These are phyloP conservation scores for Venturia nashicola DNA, from an alignment of 2,329 filamentous ascomycete species.

Conservation along the genomic window DNA sequence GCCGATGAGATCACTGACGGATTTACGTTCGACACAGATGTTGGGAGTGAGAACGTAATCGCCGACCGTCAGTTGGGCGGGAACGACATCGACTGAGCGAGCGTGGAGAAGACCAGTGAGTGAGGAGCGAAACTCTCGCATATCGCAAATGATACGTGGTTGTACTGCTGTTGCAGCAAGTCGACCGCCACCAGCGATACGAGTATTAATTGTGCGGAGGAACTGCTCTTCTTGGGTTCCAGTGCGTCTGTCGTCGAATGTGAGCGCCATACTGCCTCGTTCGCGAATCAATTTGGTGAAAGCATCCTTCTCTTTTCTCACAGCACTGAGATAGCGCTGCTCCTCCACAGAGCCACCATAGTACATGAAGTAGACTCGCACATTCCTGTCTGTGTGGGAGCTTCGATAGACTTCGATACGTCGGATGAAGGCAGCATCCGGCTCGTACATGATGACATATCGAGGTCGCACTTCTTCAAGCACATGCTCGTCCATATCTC, in stretches of 20 bases:
- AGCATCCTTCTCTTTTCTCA: slow-evolving; percentile 90
- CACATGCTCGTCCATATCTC: slow-evolving; percentile 92
- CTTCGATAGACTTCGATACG: slow-evolving; percentile 92
- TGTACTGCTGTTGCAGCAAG: slow-evolving; percentile 72
- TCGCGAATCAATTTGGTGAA: slow-evolving; percentile 94
- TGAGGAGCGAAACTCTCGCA: slow-evolving; percentile 89
- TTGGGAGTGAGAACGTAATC: slow-evolving; percentile 89
- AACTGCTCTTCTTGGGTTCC: slow-evolving; percentile 86
- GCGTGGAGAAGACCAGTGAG: slow-evolving; percentile 86
- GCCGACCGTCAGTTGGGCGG: slow-evolving; percentile 90
- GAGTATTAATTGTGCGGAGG: slow-evolving; percentile 87
- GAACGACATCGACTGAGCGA: slow-evolving; percentile 75
- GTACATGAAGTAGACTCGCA: slow-evolving; percentile 93
- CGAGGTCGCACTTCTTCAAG: slow-evolving; percentile 85
- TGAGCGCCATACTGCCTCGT: slow-evolving; percentile 82
- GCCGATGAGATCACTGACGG: slow-evolving; percentile 76
- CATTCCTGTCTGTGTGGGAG: slow-evolving; percentile 78
- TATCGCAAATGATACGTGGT: slow-evolving; percentile 85
- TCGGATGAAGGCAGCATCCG: slow-evolving; percentile 85
- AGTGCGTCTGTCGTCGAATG: slow-evolving; percentile 50
- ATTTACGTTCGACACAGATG: slow-evolving; percentile 92
- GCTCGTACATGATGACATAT: slow-evolving; percentile 98
- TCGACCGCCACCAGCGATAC: slow-evolving; percentile 85
- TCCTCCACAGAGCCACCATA: slow-evolving; percentile 93
- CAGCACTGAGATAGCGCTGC: slow-evolving; percentile 77